Evolutionary conservation across 192 early-diverging fungal species (phyloP), one percentile per base, ranked within the genome.

Genomic region (Oehlia diaphana): DNA sequence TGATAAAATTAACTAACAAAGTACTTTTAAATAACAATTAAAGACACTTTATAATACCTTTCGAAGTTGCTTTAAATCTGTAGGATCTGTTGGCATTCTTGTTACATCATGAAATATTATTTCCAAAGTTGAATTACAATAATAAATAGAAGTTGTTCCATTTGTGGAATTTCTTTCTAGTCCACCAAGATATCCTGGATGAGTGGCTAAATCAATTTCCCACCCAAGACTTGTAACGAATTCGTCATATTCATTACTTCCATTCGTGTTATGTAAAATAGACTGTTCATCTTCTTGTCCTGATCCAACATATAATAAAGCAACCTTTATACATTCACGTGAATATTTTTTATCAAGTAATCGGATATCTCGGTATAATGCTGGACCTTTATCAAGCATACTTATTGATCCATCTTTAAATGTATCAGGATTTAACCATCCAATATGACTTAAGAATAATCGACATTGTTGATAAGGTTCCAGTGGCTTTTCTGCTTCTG

Each of bases 171-270:
- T 95, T 44, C 87, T 81, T 77, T 97, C 95, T 13, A 99, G 81
- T 4, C 96, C 96, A 13, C 98, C 98, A 1, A 92, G 78, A 76
- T 94, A 99, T 2, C 97, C 97, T 3, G 85, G 80, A 83, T 98
- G 97, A 0, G 90, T 92, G 0, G 90, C 89, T 28, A 98, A 78
- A 71, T 98, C 92, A 14, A 98, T 89, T 82, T 95, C 90, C 98
- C 98, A 99, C 8, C 98, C 98, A 33, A 99, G 85, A 81, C 94
- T 94, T 2, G 85, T 77, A 3, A 99, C 94, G 88, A 99, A 99
- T 33, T 88, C 91, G 21, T 91, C 85, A 77, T 98, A 99, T 7
- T 91, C 87, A 8, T 74, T 33, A 72, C 96, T 98, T 3, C 91
- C 92, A 33, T 71, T 47, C 6, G 81, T 82, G 81, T 99, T 99